Percentiles rank a stretch among this genome's conserved stretches.
Conservation (phyloP, 2,329 filamentous ascomycete species). For the Monilinia vaccinii-corymbosi region DNA sequence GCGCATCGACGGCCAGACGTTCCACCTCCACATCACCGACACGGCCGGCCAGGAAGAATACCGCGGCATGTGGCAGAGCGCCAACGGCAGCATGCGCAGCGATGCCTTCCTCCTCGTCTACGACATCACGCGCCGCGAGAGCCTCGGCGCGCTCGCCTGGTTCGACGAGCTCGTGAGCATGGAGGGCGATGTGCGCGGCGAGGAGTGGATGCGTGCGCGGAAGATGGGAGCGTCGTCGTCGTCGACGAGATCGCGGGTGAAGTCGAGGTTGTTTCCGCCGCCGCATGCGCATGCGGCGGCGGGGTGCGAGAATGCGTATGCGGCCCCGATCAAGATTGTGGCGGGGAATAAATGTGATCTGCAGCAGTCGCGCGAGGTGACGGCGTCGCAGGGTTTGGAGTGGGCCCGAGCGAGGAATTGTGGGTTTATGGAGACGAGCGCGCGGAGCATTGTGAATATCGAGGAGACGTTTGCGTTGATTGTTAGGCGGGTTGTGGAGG, state of each 20-base stretch:
- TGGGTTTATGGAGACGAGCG: constrained; percentile 86
- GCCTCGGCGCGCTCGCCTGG: constrained; percentile 63
- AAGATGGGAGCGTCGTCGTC: too few species aligned
- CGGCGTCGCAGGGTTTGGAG: constrained; percentile 62
- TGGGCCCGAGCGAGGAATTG: constrained; percentile 66
- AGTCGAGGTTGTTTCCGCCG: too few species aligned
- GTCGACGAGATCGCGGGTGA: too few species aligned
- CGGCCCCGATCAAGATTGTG: constrained; percentile 65
- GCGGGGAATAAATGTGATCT: constrained; percentile 83
- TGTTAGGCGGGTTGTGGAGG: constrained; percentile 51
- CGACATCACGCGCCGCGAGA: constrained; percentile 67
- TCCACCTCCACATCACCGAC: constrained; percentile 72
- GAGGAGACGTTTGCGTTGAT: constrained; percentile 78
- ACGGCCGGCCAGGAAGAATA: constrained; percentile 89
- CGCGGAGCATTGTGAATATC: constrained; percentile 76
- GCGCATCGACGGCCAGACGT: constrained; percentile 65
- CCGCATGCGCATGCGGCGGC: too few species aligned
- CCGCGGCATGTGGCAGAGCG: constrained; percentile 64
- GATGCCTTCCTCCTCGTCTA: constrained; percentile 83
- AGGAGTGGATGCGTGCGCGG: not conserved
- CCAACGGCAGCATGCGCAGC: constrained; percentile 61
- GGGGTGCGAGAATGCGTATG: constrained; percentile 18
- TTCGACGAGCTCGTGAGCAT: constrained; percentile 80
- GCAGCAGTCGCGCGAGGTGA: constrained; percentile 57
- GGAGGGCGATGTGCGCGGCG: constrained; percentile 20